Evolutionary conservation across 306 rosid species (phyloP), one percentile per base, ranked within the genome.

Genomic region (Pachyrhizus erosus): DNA sequence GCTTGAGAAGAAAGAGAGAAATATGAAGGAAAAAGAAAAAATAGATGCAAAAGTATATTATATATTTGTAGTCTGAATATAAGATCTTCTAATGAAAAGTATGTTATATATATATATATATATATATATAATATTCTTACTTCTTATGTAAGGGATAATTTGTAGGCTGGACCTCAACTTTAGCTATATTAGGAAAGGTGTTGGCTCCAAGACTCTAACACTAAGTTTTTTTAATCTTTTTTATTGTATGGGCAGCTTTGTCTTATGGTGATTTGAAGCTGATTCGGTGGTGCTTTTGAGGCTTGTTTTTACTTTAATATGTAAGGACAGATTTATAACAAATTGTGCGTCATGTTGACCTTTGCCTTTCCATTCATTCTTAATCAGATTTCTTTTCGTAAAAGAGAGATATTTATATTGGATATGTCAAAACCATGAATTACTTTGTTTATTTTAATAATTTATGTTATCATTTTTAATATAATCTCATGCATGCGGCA

Each of bases 101-200:
- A 18, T 37, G 37, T 2, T 33, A 33, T 33, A 33, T 6, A 33
- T 33, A 33, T 33, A 51, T 14, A 1, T n/a, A n/a, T 33, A 33
- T 33, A 33, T 6, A 33, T 33, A 33, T 33, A 51, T 14, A 1
- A 80, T 71, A 82, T 76, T 83, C 78, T 86, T 81, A 54, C 52
- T 73, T 80, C 54, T 21, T 66, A 82, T 72, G 82, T 20, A 73
- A 84, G 89, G 37, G 75, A 75, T 80, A 20, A 46, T 34, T 40
- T 49, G 23, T 31, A 49, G 79, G 73, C 31, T 51, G 90, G 84
- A 52, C 42, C 72, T 10, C 3, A 65, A 39, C 62, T 67, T 33
- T 83, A 82, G 76, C 90, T 42, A 75, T 46, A 49, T 62, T 51
- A 61, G 88, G 91, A 84, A 88, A 83, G 84, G 84, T 10, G 26